A percentile compares a stretch with the other conserved stretches of the same genome.
phyloP scores from a whole-genome alignment of 2,329 filamentous ascomycete genomes.

The Monosporascus ibericus region DNA sequence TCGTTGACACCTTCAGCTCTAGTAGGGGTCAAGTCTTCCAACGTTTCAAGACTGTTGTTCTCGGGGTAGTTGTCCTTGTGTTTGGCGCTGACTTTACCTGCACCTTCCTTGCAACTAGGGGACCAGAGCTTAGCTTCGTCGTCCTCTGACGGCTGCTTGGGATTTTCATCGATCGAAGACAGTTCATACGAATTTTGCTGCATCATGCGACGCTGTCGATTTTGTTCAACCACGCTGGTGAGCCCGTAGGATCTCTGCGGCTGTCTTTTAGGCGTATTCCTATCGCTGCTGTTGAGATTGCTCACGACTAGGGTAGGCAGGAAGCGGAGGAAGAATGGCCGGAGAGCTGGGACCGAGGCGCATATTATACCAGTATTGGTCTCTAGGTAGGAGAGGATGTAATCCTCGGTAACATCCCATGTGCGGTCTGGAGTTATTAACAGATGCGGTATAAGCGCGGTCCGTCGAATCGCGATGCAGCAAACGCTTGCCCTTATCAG shows the following conservation, averaged over 20 bases:
- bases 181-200: slow-evolving; percentile 10
- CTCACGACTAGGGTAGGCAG: slow-evolving; percentile 6
- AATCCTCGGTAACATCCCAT: slow-evolving; percentile 4
- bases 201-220: slow-evolving; percentile 8
- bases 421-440: not conserved
- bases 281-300: not conserved
- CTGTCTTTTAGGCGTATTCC: not conserved
- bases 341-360: slow-evolving; percentile 11
- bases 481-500: not conserved
- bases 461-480: not conserved
- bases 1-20: not conserved
- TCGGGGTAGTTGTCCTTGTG: not conserved
- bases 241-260: not conserved
- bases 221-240: slow-evolving; percentile 4
- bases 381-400: slow-evolving; percentile 1
- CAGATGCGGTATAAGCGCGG: not conserved
- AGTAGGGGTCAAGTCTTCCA: not conserved
- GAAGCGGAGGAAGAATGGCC: slow-evolving; percentile 14
- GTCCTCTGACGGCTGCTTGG: not conserved
- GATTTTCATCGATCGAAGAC: slow-evolving; percentile 4
- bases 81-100: not conserved
- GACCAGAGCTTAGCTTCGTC: slow-evolving; percentile 10
- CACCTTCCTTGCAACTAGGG: not conserved
- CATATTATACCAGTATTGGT: slow-evolving; percentile 3
- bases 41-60: not conserved